Evolutionary conservation across 768 basidiomycete genomes (phyloP).

Genomic region (Infundibulicybe gibba): DNA sequence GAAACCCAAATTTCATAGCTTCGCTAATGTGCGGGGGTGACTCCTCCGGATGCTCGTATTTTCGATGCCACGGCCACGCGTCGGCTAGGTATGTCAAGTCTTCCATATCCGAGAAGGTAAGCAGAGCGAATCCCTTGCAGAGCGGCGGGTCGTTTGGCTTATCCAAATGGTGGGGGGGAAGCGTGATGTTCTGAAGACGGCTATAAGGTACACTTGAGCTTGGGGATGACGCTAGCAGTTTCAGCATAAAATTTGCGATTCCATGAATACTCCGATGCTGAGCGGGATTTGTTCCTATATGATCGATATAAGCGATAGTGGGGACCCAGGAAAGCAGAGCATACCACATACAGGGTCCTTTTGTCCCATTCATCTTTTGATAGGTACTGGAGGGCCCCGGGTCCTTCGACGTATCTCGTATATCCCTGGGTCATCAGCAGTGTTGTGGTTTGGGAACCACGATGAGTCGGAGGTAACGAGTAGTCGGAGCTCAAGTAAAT

Average conservation of each 20-base stretch:
- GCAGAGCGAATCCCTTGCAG: constrained; percentile 75
- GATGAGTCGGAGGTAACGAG: constrained; percentile 39
- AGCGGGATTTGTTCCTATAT: constrained; percentile 64
- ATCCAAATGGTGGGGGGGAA: constrained; percentile 67
- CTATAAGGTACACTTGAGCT: constrained; percentile 2
- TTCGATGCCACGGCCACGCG: constrained; percentile 61
- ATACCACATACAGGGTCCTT: constrained; percentile 65
- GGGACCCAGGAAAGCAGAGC: constrained; percentile 13
- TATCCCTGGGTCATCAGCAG: constrained; percentile 36
- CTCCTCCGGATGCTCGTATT: neutral
- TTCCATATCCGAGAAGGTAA: constrained; percentile 42
- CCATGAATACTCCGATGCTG: constrained; percentile 47
- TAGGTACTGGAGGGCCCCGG: constrained; percentile 24
- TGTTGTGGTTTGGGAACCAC: constrained; percentile 16
- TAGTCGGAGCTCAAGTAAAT: constrained; percentile 59
- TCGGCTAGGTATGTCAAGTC: constrained; percentile 40
- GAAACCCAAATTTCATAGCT: constrained; percentile 57
- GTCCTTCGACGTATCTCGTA: constrained; percentile 65
- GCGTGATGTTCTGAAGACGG: constrained; percentile 47
- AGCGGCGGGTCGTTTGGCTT: constrained; percentile 47
- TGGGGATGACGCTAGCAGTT: constrained; percentile 23
- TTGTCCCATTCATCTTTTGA: constrained; percentile 55
- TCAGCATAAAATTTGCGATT: constrained; percentile 41
- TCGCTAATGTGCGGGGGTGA: constrained; percentile 20
- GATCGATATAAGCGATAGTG: neutral